phyloP scores from a whole-genome alignment of 106 monocot species.

The Amphibolis antarctica region DNA sequence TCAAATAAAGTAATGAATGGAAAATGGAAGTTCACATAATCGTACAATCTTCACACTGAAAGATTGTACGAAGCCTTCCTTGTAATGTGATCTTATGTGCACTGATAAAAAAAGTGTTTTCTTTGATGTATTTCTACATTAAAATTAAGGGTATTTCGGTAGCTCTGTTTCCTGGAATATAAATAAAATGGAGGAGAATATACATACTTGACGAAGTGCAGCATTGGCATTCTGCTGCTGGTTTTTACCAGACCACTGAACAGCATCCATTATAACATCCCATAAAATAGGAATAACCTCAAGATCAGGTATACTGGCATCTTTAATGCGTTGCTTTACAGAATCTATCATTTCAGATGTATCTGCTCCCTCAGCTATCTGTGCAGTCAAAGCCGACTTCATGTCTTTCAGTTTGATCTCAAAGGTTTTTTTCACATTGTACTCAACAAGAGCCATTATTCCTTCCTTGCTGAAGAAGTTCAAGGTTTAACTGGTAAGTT shows the following conservation, averaged over 20 bases:
- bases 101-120: no score
- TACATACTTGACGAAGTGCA: conserved; percentile 67
- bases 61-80: no score
- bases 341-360: conserved; percentile 73
- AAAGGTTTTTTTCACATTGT: conserved; percentile 92
- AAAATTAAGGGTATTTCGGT: no score
- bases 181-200: not conserved
- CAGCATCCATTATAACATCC: conserved; percentile 96
- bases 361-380: conserved; percentile 68
- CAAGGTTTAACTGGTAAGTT: not conserved
- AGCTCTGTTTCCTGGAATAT: not conserved
- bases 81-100: no score
- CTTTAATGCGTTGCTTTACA: conserved; percentile 69
- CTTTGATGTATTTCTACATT: no score
- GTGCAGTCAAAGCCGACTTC: conserved; percentile 58
- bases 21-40: no score
- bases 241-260: conserved; percentile 99
- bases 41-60: no score
- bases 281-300: conserved; percentile 86
- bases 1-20: no score
- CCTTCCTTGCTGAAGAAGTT: conserved; percentile 65
- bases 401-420: conserved; percentile 90
- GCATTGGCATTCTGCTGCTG: conserved; percentile 97
- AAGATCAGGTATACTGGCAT: conserved; percentile 78
- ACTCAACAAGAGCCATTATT: conserved; percentile 61